phyloP scores from a whole-genome alignment of 1,139 yeast genomes.

The Debaryomycetaceae sp. region DNA sequence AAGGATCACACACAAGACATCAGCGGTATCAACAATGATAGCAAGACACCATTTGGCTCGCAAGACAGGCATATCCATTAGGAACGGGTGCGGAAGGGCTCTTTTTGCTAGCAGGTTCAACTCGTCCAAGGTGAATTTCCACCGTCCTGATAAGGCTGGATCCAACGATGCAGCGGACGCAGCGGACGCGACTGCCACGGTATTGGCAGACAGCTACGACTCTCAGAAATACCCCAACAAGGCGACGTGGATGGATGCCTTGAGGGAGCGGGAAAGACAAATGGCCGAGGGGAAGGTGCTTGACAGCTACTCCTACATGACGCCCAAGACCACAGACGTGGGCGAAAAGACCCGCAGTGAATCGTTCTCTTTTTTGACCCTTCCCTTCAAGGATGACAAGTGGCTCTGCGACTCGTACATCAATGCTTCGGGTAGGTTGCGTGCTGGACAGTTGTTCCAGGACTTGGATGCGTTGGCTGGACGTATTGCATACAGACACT shows the following conservation, averaged over 20 bases:
- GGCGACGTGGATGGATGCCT: constrained; percentile 83
- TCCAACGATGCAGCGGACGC: constrained; percentile 50
- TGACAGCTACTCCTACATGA: constrained; percentile 67
- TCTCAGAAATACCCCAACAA: constrained; percentile 41
- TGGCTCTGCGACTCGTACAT: constrained; percentile 85
- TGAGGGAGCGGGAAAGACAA: constrained; percentile 70
- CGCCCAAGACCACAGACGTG: constrained; percentile 69
- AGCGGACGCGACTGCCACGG: constrained; percentile 67
- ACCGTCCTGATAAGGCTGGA: constrained; percentile 38
- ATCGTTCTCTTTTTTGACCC: constrained; percentile 66
- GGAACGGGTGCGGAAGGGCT: neutral
- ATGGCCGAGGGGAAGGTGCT: constrained; percentile 65
- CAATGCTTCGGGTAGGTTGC: constrained; percentile 80
- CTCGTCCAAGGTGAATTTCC: constrained; percentile 20
- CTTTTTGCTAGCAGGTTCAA: constrained; percentile 4
- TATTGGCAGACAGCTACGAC: constrained; percentile 50
- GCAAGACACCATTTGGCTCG: neutral
- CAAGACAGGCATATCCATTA: neutral
- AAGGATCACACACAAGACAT: neutral
- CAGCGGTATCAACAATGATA: neutral
- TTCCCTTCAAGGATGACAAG: constrained; percentile 82
- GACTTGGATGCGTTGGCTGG: constrained; percentile 90
- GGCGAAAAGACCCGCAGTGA: constrained; percentile 72
- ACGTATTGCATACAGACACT: constrained; percentile 79
- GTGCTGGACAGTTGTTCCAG: constrained; percentile 90